Percentiles rank a stretch among this genome's conserved stretches.
Evolutionary conservation across 129 eudicot species (phyloP).

Genomic region (Saussurea involucrata): DNA sequence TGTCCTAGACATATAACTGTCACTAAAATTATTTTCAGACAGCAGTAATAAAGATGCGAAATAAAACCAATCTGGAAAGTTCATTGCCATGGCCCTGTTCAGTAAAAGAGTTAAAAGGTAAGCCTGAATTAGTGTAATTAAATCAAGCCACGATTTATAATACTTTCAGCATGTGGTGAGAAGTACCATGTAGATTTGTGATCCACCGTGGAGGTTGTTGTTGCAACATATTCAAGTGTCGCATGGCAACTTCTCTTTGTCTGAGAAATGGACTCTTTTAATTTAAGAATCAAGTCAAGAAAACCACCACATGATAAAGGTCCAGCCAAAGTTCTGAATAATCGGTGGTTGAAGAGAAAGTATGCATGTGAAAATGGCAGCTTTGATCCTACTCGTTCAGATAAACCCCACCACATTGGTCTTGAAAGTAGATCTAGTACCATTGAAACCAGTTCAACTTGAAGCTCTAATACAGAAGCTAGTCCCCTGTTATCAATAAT

Average conservation of each 20-base stretch:
- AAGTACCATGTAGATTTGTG: conserved; percentile 68
- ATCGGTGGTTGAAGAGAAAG: conserved; percentile 45
- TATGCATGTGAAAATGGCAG: conserved; percentile 71
- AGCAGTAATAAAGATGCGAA: conserved; percentile 49
- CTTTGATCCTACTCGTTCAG: conserved; percentile 55
- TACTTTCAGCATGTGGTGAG: neutral
- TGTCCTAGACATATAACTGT: conserved; percentile 3
- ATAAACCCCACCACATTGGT: conserved; percentile 78
- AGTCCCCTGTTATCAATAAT: conserved; percentile 64
- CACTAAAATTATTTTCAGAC: conserved; percentile 13
- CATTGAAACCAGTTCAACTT: conserved; percentile 37
- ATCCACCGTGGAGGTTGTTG: conserved; percentile 39
- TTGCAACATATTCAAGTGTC: conserved; percentile 30
- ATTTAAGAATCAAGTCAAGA: conserved; percentile 37
- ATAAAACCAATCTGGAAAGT: conserved; percentile 70
- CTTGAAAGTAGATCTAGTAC: conserved; percentile 64
- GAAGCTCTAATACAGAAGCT: conserved; percentile 59
- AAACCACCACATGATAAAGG: conserved; percentile 48
- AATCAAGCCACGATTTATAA: neutral
- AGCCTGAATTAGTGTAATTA: neutral
- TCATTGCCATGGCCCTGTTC: conserved; percentile 63
- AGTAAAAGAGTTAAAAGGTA: neutral
- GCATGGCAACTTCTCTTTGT: conserved; percentile 20
- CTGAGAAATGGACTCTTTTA: conserved; percentile 32
- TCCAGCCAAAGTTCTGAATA: conserved; percentile 43